Base-by-base conservation (phyloP, 1,284 basidiomycete genomes). In the Naganishia cerealis region DNA sequence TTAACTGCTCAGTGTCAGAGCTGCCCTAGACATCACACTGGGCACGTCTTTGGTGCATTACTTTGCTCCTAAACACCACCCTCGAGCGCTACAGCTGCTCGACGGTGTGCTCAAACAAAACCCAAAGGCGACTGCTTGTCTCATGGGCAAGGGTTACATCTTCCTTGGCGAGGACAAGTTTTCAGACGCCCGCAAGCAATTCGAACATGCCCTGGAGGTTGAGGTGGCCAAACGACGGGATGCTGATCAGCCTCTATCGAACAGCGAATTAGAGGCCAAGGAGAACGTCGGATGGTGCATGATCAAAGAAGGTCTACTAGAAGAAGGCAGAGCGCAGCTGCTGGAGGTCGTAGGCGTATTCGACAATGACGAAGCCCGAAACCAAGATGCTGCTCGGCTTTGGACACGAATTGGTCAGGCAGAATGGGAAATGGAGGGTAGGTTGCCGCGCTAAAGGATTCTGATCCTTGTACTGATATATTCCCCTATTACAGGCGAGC, bases 211-310 rank as follows among this genome's bases (percentile, higher is more conserved):
- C 16, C 71, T 82, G 1, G 75, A 79, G 15, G 77, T 86, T 6
- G 76, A 26, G 72, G 71, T n/a, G 69, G 66, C 8, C 16, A 71
- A 76, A 57, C 57, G 55, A 68, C 67, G 53, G 48, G 63, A 67
- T 13, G 83, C 85, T 12, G 72, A 75, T 36, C 72, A 76, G 43
- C 69, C 74, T 0, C 53, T 70, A 0, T 72, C 72, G 16, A n/a
- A 74, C 90, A 3, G 50, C 38, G 54, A 56, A 16, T 42, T 66
- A 7, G 88, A 90, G 50, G 90, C 92, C 0, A 83, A 82, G 70
- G 91, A 94, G 75, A 94, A 97, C 76, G 78, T 84, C 33, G 92
- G 90, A 0, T 98, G 95, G 94, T 94, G 92, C 78, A 81, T 85
- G 48, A 86, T 87, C 70, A 87, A 90, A 70, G 76, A 84, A 6